Evolutionary conservation across 768 basidiomycete species (phyloP), one percentile per base, ranked within the genome.

Genomic region (Heimioporus sp.): DNA sequence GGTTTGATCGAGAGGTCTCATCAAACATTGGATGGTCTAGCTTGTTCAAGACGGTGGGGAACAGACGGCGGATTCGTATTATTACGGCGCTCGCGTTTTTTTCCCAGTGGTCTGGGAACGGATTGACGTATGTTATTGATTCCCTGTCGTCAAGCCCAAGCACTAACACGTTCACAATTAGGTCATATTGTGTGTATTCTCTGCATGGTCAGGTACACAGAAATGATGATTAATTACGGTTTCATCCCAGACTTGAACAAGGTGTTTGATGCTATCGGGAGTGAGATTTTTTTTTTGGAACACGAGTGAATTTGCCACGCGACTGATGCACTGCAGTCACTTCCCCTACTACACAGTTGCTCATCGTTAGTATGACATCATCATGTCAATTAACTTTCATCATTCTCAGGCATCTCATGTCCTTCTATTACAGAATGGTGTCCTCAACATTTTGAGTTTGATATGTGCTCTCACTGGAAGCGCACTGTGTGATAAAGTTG

Each of bases 81-180:
- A 79, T 83, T 58, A 59, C 64, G 48, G 79, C 78, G 8, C 70
- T 85, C 35, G 82, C 76, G 0, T 76, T 83, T 70, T 82, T 83
- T 72, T 80, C 78, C 3, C 81, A 83, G 53, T 81, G 79, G 79
- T 76, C 74, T 49, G 77, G 79, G 5, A 78, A 80, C 45, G 79
- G 79, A 53, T 65, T 82, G 35, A 73, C 78, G 49, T 58, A 51
- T 56, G 57, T 52, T 11, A 8, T 28, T 10, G 52, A 39, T 28
- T 56, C 56, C 12, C 70, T 62, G 49, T 28, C 68, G 67, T 69
- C 16, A 35, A 12, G 12, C 13, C 35, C 35, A 35, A 28, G 2
- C 35, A 16, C 35, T 35, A 35, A 35, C 12, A 16, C 16, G 35
- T 35, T 16, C 11, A 16, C 10, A 5, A 12, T 35, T 15, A 35